Base-by-base conservation (phyloP, 1,284 basidiomycete species). In the Sporisorium sorghi region DNA sequence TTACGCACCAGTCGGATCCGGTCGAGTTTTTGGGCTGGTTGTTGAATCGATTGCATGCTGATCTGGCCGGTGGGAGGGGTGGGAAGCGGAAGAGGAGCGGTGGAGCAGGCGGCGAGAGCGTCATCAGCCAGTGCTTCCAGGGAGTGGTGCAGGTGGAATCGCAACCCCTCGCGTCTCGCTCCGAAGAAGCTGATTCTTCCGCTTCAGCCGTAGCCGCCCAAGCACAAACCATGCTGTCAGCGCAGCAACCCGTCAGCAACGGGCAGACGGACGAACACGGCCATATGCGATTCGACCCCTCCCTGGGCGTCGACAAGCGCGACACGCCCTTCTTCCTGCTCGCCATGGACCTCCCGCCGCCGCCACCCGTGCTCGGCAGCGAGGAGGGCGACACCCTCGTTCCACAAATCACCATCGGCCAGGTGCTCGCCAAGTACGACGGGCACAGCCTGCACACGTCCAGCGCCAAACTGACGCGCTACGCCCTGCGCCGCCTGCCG, bases 21-120 rank as follows among this genome's bases (percentile, higher is more conserved):
- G 90, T 94, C 6, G 97, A 98, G 81, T 99, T 99, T 82, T 86
- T 99, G 33, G 91, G 94, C 23, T 99, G 97, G 97, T 85, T 99
- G 73, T 87, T 99, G 61, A 98, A 99, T 85, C 90, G 89, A 40
- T 88, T 99, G 49, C 97, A 99, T 85, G 89, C 90, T 79, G 95
- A 98, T 85, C 86, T 97, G 77, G n/a, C 37, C 28, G 54, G 40
- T 32, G 50, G 21, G 6, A 94, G 93, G 12, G 95, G 95, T 9
- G 66, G 66, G 17, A 71, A 70, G 46, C 65, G 65, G 24, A 80
- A 78, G 53, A 58, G 64, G 26, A 44, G 48, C 37, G 37, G 5
- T 7, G 64, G 19, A 4, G 50, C 15, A 7, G 44, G 32, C 0
- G 65, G 54, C 5, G 63, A 75, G 17, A 78, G 75, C 82, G 90